Evolutionary conservation across 1,284 basidiomycete species (phyloP).

Genomic region (Chalciporus sp.): DNA sequence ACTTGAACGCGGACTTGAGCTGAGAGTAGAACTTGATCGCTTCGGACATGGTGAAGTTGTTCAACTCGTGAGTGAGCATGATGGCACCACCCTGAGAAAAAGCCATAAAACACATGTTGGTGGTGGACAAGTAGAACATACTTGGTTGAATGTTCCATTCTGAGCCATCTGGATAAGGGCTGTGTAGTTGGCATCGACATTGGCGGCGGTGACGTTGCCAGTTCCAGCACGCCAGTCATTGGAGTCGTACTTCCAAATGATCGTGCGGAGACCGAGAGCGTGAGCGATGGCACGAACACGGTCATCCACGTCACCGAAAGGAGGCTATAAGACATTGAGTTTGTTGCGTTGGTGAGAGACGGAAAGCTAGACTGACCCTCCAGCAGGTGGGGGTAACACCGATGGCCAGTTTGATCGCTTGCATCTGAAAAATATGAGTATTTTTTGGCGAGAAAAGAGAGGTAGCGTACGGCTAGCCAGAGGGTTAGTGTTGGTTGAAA

Average conservation of each 20-base stretch:
- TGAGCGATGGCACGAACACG: constrained; percentile 70
- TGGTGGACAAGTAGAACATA: constrained; percentile 17
- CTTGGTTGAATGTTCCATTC: constrained; percentile 43
- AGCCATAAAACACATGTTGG: neutral
- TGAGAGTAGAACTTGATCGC: constrained; percentile 44
- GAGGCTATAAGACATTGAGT: constrained; percentile 43
- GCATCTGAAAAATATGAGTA: constrained; percentile 37
- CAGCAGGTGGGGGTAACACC: constrained; percentile 73
- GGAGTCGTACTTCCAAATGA: constrained; percentile 72
- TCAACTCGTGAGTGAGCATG: constrained; percentile 51
- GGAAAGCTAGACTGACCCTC: constrained; percentile 43
- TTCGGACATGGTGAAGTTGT: constrained; percentile 52
- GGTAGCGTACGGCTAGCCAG: constrained; percentile 23
- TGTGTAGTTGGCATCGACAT: constrained; percentile 47
- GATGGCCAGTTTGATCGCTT: constrained; percentile 53
- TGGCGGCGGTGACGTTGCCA: constrained; percentile 43
- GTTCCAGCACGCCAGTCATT: constrained; percentile 66
- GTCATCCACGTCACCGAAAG: constrained; percentile 66
- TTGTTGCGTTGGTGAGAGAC: neutral
- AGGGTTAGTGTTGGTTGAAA: neutral
- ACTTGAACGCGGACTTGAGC: constrained; percentile 46
- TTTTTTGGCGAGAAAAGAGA: accelerated
- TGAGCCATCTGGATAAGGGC: constrained; percentile 39
- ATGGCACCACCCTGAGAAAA: constrained; percentile 44
- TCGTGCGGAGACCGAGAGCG: constrained; percentile 59